These are phyloP conservation scores for Pythium periplocum DNA, from an alignment of 352 stramenopile species.

Conservation along the genomic window DNA sequence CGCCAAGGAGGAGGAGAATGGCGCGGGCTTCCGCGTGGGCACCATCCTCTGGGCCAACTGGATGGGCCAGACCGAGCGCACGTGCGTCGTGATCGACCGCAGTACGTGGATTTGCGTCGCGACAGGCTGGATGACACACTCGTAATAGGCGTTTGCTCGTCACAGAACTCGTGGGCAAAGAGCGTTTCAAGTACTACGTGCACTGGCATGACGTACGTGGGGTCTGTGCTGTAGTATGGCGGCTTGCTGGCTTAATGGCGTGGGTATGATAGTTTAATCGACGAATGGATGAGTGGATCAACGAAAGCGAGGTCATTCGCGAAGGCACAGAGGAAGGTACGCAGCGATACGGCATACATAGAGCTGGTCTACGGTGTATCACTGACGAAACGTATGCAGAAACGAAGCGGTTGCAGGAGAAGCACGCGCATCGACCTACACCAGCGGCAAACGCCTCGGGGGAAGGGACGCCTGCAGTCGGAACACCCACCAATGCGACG, in stretches of 20 bases:
- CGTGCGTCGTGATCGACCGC: slow-evolving; percentile 74
- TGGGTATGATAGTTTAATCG: slow-evolving; percentile 59
- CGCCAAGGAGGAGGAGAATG: slow-evolving; percentile 9
- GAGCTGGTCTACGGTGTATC: too few species aligned
- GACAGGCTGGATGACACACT: background rate
- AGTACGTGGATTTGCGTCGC: slow-evolving; percentile 31
- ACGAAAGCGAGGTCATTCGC: slow-evolving; percentile 73
- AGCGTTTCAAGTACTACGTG: slow-evolving; percentile 81
- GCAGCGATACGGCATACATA: background rate
- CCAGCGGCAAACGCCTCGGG: too few species aligned
- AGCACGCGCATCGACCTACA: slow-evolving; percentile 28
- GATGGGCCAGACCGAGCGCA: slow-evolving; percentile 78
- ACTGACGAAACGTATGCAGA: slow-evolving; percentile 18
- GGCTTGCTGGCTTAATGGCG: background rate
- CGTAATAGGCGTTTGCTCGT: slow-evolving; percentile 1
- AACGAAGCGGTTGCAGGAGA: slow-evolving; percentile 63
- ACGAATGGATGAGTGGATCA: slow-evolving; percentile 88
- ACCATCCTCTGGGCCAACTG: slow-evolving; percentile 59
- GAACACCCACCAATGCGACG: background rate
- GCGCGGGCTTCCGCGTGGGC: slow-evolving; percentile 43
- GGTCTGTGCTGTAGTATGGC: background rate
- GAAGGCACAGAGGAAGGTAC: slow-evolving; percentile 57
- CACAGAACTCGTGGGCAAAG: slow-evolving; percentile 40
- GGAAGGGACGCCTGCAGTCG: too few species aligned
- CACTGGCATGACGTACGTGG: slow-evolving; percentile 72